phyloP scores from a whole-genome alignment of 2,329 filamentous ascomycete species.

The Gremmenia infestans region DNA sequence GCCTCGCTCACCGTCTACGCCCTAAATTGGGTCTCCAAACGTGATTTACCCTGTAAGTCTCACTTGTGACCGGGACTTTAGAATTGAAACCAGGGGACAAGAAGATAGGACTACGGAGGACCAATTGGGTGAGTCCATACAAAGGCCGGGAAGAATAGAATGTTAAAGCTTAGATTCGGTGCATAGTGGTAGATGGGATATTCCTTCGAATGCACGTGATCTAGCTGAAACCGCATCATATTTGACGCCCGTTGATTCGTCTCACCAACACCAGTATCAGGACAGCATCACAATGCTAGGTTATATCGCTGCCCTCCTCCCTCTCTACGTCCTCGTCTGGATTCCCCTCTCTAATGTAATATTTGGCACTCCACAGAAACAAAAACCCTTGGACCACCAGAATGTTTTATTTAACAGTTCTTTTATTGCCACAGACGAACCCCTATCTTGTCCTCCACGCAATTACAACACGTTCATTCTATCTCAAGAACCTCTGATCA shows the following conservation, averaged over 20 bases:
- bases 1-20: too few species aligned
- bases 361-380: constrained; percentile 11
- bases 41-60: neutral
- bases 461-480: constrained; percentile 42
- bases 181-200: neutral
- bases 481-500: constrained; percentile 47
- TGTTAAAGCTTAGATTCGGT: neutral
- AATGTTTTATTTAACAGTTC: constrained; percentile 23
- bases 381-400: constrained; percentile 1
- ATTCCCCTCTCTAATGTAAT: constrained; percentile 23
- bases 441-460: constrained; percentile 24
- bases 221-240: neutral
- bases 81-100: neutral
- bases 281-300: constrained; percentile 23
- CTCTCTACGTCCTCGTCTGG: constrained; percentile 28
- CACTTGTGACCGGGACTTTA: neutral
- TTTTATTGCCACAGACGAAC: constrained; percentile 28
- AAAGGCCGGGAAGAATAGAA: neutral
- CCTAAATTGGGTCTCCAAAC: too few species aligned
- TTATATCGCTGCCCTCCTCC: constrained; percentile 26
- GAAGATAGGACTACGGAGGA: neutral
- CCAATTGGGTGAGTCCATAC: neutral
- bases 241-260: neutral
- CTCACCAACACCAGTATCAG: neutral
- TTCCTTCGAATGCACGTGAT: too few species aligned